Evolutionary conservation across 2,329 filamentous ascomycete genomes (phyloP), one percentile per base, ranked within the genome.

Genomic region (Cordyceps militaris): DNA sequence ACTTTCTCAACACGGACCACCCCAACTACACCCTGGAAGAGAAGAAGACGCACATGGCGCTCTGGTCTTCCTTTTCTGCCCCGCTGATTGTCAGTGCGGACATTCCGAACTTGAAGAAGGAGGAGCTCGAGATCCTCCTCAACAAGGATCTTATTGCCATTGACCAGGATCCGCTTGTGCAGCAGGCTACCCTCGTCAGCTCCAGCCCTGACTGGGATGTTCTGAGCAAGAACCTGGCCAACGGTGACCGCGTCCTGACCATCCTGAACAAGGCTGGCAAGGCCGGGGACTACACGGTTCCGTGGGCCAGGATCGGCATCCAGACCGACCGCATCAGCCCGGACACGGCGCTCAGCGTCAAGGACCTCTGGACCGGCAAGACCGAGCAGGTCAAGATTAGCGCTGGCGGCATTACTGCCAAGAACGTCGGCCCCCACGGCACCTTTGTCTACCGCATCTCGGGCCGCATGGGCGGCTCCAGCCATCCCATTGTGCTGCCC

Each of bases 121-220:
- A 69, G 3, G 71, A 72, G 13, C 56, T 75, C 8, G 62, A 65
- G 9, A 71, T 70, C 42, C 66, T 77, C 4, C 71, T 66, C 4
- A 77, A 77, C 59, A 65, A 67, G 56, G 71, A 73, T 16, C 66
- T 77, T 44, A 73, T 77, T 30, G 69, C 65, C 4, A 69, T 77
- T 1, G 70, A 77, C 53, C 74, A 78, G 61, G 75, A 77, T 46
- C 62, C 62, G 3, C 60, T 76, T 6, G 72, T 70, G 19, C 67
- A 75, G 61, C 76, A 77, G 63, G 74, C 75, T 4, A 78, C 78
- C 4, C 65, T 80, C 24, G 76, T 77, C 6, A 76, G 72, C 55
- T 74, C 76, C 32, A 71, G 74, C 59, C 67, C 61, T 0, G 67
- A 62, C 4, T 74, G 75, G 64, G 77, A 80, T 60, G 71, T 79